A percentile compares a stretch with the other conserved stretches of the same genome.
Evolutionary conservation across 768 basidiomycete genomes (phyloP).

Genomic region (Boletus rubescentipes): DNA sequence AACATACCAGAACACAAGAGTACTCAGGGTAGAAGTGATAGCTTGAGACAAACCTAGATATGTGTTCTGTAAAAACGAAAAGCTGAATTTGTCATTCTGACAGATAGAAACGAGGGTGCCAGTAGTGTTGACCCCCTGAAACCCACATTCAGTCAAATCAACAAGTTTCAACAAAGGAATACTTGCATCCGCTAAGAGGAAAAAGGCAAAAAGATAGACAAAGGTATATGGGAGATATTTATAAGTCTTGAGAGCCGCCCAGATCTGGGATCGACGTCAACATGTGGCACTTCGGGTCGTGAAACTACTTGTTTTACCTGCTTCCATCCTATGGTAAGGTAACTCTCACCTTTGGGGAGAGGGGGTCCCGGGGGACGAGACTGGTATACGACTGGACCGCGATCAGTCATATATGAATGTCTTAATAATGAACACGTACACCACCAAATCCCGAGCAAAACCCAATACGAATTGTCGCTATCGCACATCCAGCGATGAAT

Average conservation of each 20-base stretch:
- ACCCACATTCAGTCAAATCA: not conserved
- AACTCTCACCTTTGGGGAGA: constrained; percentile 72
- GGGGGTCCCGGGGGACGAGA: constrained; percentile 78
- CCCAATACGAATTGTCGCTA: constrained; percentile 75
- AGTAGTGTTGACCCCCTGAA: constrained; percentile 77
- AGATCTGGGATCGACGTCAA: constrained; percentile 50
- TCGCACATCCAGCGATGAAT: not conserved
- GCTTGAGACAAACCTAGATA: constrained; percentile 78
- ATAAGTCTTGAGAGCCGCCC: constrained; percentile 71
- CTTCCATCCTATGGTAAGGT: constrained; percentile 83
- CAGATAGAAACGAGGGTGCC: constrained; percentile 72
- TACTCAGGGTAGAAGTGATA: constrained; percentile 69
- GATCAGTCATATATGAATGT: not conserved
- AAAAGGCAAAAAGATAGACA: constrained; percentile 72
- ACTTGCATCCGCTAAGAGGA: constrained; percentile 75
- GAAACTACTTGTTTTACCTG: constrained; percentile 45
- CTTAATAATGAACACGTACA: constrained; percentile 45
- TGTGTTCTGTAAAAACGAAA: constrained; percentile 80
- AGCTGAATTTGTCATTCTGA: constrained; percentile 77
- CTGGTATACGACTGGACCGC: constrained; percentile 65
- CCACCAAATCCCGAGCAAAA: constrained; percentile 83
- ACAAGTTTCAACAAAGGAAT: not conserved
- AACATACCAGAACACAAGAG: constrained; percentile 81
- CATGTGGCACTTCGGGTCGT: not conserved
- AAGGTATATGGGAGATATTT: constrained; percentile 80